These are phyloP conservation scores for Fusarium pseudonygamai DNA, from an alignment of 2,329 filamentous ascomycete genomes.

Conservation along the genomic window DNA sequence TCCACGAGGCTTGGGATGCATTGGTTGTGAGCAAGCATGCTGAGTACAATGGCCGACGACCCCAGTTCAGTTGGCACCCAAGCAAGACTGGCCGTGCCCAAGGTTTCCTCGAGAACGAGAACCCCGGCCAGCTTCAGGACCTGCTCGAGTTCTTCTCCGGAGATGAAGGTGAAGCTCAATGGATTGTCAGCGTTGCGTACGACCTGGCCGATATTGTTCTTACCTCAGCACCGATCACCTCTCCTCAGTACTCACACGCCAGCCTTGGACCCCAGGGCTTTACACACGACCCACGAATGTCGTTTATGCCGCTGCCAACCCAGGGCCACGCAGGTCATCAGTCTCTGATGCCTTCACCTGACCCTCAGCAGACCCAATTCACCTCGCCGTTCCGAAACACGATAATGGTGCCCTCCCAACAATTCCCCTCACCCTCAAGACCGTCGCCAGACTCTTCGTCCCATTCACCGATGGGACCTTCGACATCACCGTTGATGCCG, in stretches of 20 bases:
- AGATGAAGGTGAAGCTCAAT: slow-evolving; percentile 64
- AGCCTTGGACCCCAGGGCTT: slow-evolving; percentile 40
- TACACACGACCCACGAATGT: slow-evolving; percentile 44
- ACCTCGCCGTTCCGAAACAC: slow-evolving; percentile 45
- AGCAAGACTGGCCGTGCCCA: slow-evolving; percentile 66
- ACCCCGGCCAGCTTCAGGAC: slow-evolving; percentile 70
- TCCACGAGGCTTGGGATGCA: slow-evolving; percentile 69
- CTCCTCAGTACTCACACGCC: slow-evolving; percentile 46
- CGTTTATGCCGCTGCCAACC: slow-evolving; percentile 47
- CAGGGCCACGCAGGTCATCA: slow-evolving; percentile 44
- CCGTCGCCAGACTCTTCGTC: slow-evolving; percentile 48
- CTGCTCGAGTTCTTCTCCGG: slow-evolving; percentile 72
- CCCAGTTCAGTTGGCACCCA: slow-evolving; percentile 70
- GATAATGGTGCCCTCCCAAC: slow-evolving; percentile 48
- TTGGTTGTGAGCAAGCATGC: slow-evolving; percentile 63
- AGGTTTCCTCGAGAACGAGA: slow-evolving; percentile 69
- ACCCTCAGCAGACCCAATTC: slow-evolving; percentile 44
- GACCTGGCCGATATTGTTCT: slow-evolving; percentile 62
- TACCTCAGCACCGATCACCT: slow-evolving; percentile 45
- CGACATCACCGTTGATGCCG: slow-evolving; percentile 46
- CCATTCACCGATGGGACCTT: slow-evolving; percentile 47
- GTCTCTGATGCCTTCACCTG: slow-evolving; percentile 43
- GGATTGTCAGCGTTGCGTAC: slow-evolving; percentile 67
- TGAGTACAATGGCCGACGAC: slow-evolving; percentile 63
- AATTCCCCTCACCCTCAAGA: slow-evolving; percentile 40